Conservation (phyloP, 23 red algal genomes). For the Gracilaria domingensis region DNA sequence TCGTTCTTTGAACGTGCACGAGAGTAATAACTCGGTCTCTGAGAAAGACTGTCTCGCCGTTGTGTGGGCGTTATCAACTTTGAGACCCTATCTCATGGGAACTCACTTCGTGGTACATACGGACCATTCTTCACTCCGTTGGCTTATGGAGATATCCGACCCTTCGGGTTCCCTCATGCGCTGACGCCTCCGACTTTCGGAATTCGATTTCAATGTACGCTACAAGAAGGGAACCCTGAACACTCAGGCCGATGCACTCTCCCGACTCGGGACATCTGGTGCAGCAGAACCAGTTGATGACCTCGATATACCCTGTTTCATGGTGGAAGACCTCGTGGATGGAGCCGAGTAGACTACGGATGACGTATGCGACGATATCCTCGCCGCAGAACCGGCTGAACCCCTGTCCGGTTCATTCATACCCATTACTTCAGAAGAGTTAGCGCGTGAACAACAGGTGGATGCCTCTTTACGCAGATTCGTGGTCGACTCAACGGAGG, state of each 20-base stretch:
- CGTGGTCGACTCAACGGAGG: neutral
- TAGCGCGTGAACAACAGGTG: neutral
- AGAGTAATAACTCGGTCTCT: constrained; percentile 2
- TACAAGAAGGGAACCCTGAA: no score
- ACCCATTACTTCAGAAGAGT: neutral
- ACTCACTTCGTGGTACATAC: neutral
- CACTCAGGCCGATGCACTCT: neutral
- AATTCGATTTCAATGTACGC: no score
- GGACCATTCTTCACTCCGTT: constrained; percentile 22
- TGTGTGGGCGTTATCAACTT: constrained; percentile 31
- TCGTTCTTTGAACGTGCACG: neutral
- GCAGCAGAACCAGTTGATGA: neutral
- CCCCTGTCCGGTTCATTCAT: neutral
- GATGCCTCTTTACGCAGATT: neutral
- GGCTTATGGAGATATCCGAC: neutral
- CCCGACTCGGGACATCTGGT: neutral
- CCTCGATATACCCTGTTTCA: neutral
- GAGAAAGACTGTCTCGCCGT: constrained; percentile 42
- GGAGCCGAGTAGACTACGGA: neutral
- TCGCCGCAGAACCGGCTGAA: neutral
- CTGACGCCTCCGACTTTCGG: no score
- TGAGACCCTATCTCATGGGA: constrained; percentile 18
- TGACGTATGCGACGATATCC: constrained; percentile 2
- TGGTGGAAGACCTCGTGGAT: neutral
- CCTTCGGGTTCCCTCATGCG: no score